Base-by-base conservation (phyloP, 306 rosid genomes). In the Malus sieversii region DNA sequence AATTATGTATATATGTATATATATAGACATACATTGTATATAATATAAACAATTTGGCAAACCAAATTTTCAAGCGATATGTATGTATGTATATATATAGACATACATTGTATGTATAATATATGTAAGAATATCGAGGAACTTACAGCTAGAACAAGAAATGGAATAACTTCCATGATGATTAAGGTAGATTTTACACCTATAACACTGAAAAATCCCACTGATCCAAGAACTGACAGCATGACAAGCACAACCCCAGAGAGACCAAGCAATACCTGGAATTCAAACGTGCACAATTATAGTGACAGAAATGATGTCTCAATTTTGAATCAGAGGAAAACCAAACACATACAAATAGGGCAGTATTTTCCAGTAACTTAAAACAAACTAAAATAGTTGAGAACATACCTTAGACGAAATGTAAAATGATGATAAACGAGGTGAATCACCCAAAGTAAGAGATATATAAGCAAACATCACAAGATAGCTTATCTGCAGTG, bases 161-260 rank as follows among this genome's bases (percentile, higher is more conserved):
- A 95, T 32, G 99, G 99, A 73, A 95, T 95, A 76, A 95, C 99
- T 92, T 95, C 97, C 97, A 95, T 92, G 73, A 95, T 95, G 87
- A 95, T 92, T 52, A 95, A 83, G 66, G 99, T 95, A 64, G 99
- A 95, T 83, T 95, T 90, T 51, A 90, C 93, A 74, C 99, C 99
- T 76, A 92, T 78, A 2, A 92, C 96, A 78, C 99, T 95, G 78
- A 95, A 95, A 81, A 87, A 83, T 62, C 97, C 99, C 76, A 90
- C 97, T 32, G 99, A 95, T 79, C 89, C 99, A 67, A 95, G 92
- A 83, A 95, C 96, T 60, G 99, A 95, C 74, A 95, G 80, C 99
- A 95, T 83, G 75, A 95, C 97, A 71, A 92, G 97, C 82, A 92
- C 68, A 67, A 95, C 97, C 75, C 99, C 99, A 7, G 91, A 84